phyloP scores from a whole-genome alignment of 148 eudicot genomes.

The Agrostemma githago region DNA sequence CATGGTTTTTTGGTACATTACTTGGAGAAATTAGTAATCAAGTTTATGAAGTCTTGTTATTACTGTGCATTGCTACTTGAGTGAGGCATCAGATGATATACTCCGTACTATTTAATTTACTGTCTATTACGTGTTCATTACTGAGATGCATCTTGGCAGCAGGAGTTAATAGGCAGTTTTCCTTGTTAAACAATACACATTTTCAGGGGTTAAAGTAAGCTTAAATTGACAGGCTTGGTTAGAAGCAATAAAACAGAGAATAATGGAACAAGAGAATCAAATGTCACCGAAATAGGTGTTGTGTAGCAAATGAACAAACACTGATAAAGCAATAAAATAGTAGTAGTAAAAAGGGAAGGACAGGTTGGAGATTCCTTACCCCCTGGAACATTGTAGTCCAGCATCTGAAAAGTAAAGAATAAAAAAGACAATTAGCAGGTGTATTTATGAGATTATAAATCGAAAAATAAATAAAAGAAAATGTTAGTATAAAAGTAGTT shows the following conservation, averaged over 20 bases:
- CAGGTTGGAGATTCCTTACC: slow-evolving; percentile 36
- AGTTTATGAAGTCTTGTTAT: no score
- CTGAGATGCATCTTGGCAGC: no score
- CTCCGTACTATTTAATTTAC: no score
- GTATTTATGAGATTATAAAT: not conserved
- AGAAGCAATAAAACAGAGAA: slow-evolving; percentile 4
- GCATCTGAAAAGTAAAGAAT: slow-evolving; percentile 49
- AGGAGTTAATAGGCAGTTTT: no score
- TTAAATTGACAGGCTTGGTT: no score
- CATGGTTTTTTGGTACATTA: no score
- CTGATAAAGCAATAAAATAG: not conserved
- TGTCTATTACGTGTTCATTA: no score
- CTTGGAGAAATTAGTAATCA: no score
- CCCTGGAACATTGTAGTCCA: slow-evolving; percentile 96
- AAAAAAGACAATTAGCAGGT: slow-evolving; percentile 3
- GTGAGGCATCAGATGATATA: no score
- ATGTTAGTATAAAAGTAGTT: not conserved
- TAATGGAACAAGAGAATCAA: slow-evolving; percentile 5
- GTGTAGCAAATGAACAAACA: slow-evolving; percentile 11
- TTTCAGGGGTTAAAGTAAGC: no score
- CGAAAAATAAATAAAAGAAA: not conserved
- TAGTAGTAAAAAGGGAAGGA: not conserved
- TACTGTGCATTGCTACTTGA: no score
- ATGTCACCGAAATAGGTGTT: not conserved
- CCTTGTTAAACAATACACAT: not conserved